phyloP scores from a whole-genome alignment of 1,139 yeast genomes.

The Suhomyces wounanorum region DNA sequence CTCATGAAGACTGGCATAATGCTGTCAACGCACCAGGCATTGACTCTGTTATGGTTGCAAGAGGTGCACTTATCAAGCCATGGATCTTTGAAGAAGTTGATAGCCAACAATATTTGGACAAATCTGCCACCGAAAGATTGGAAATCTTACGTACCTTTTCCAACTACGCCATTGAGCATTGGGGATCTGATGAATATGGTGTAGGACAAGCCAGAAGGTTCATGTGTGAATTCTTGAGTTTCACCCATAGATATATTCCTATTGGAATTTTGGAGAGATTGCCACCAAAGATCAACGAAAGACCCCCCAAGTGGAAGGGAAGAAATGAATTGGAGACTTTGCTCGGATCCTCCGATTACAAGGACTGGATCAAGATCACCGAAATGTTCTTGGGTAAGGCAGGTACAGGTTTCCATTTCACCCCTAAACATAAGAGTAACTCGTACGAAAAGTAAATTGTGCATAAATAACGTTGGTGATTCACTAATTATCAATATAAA shows the following conservation, averaged over 20 bases:
- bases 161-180: slow-evolving; percentile 84
- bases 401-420: slow-evolving; percentile 70
- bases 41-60: slow-evolving; percentile 95
- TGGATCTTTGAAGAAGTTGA: slow-evolving; percentile 98
- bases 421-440: slow-evolving; percentile 94
- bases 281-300: slow-evolving; percentile 87
- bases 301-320: slow-evolving; percentile 95
- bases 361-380: slow-evolving; percentile 95
- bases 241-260: slow-evolving; percentile 93
- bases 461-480: not conserved
- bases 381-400: slow-evolving; percentile 94
- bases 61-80: slow-evolving; percentile 97
- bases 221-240: slow-evolving; percentile 91
- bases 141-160: slow-evolving; percentile 71
- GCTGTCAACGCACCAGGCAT: slow-evolving; percentile 71
- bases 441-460: slow-evolving; percentile 48
- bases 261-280: slow-evolving; percentile 85
- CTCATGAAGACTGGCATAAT: slow-evolving; percentile 84
- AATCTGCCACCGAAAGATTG: slow-evolving; percentile 84
- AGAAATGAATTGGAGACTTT: slow-evolving; percentile 90
- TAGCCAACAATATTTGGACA: slow-evolving; percentile 84
- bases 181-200: slow-evolving; percentile 98
- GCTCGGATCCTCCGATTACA: slow-evolving; percentile 79
- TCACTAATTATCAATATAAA: not conserved
- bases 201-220: slow-evolving; percentile 84